Evolutionary conservation across 208 protist genomes (phyloP), one percentile per base, ranked within the genome.

Genomic region (Phytomonas serpens): DNA sequence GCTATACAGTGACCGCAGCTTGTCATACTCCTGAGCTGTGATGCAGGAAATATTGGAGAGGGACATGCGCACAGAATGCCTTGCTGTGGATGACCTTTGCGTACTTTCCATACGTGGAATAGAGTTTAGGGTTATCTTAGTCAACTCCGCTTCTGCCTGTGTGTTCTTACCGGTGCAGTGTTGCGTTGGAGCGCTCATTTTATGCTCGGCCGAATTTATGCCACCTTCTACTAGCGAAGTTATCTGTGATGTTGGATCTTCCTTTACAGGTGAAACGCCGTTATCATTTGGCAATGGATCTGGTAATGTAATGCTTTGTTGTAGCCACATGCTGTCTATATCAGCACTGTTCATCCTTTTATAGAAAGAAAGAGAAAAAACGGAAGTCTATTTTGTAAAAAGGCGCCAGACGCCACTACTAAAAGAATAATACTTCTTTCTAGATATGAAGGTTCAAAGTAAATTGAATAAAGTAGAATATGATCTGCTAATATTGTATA

Each of bases 301-400:
- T 3, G 82, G 65, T 14, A 94, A 27, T 27, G 79, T 83, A 76
- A 94, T 87, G 81, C 88, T 94, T 64, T 89, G 84, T 71, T 93
- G 92, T 13, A 94, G 83, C 88, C 92, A 94, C 72, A 93, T 32
- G 68, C 89, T 97, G 79, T 91, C 88, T 11, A 65, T 36, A 4
- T 81, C 77, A 30, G 30, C 19, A 33, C 30, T 38, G 36, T 19
- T 76, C 57, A 69, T 78, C 32, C 0, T 47, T 34, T 62, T 4
- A 57, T 19, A 3, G 4, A 67, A 67, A 30, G 4, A 71, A 38
- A 36, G 64, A 38, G 65, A 64, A 64, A 7, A 36, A 38, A 36
- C 10, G 73, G 0, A 4, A 3, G 69, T 19, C 61, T 14, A 40
- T 36, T 11, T 11, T 27, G 62, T 30, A 67, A 30, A 72, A 72